These are phyloP conservation scores for Lipomyces sp. DNA, from an alignment of 805 yeast genomes.

Conservation along the genomic window DNA sequence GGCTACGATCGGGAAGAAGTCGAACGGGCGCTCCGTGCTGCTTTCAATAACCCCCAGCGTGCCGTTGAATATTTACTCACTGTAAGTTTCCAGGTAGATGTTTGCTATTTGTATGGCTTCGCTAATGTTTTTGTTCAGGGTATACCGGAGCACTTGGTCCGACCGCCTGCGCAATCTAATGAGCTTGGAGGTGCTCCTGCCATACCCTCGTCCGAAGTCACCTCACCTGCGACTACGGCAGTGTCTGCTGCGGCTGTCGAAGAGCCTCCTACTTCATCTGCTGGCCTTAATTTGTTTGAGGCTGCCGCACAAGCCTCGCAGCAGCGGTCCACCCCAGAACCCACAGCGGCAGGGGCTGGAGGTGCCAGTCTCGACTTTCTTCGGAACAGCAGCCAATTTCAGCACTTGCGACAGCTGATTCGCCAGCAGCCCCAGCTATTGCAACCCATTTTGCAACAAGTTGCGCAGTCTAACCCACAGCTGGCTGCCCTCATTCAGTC, in stretches of 20 bases:
- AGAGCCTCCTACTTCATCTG: constrained; percentile 34
- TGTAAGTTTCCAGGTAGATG: constrained; percentile 7
- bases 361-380: constrained; percentile 44
- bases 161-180: constrained; percentile 29
- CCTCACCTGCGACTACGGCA: constrained; percentile 5
- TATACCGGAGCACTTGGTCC: constrained; percentile 63
- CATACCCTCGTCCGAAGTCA: constrained; percentile 31
- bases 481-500: constrained; percentile 52
- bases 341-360: constrained; percentile 44
- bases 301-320: constrained; percentile 41
- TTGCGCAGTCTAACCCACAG: constrained; percentile 80
- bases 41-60: constrained; percentile 95
- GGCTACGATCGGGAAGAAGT: constrained; percentile 88
- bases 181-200: constrained; percentile 27
- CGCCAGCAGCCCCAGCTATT: constrained; percentile 85
- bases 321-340: constrained; percentile 53
- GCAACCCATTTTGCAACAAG: constrained; percentile 75
- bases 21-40: constrained; percentile 87
- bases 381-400: constrained; percentile 41
- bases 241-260: constrained; percentile 30
- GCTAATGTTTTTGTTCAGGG: constrained; percentile 43
- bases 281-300: constrained; percentile 40
- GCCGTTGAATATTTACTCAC: constrained; percentile 93
- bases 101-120: neutral
- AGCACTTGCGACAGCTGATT: constrained; percentile 69